Evolutionary conservation across 495 filamentous ascomycete species (phyloP), one percentile per base, ranked within the genome.

Genomic region (Lindgomyces ingoldianus): DNA sequence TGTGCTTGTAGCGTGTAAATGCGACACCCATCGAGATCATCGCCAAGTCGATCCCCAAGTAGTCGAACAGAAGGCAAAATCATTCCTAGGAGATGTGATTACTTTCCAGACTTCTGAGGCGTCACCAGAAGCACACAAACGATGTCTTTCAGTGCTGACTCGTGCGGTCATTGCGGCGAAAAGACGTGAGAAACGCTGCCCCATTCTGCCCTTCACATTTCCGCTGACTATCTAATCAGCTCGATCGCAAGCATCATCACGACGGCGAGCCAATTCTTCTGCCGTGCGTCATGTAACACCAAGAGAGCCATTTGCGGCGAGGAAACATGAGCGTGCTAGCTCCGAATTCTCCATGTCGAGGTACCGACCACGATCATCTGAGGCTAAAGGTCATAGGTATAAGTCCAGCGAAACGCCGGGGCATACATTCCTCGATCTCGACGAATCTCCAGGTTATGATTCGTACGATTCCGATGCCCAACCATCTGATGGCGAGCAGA

Each of bases 1-100:
- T 60, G 77, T 91, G 45, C 81, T 95, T 48, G 91, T 93, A 33
- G 87, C 90, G 53, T 91, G 87, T 67, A 96, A 95, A 80, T 93
- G 89, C 77, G 91, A 95, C 71, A 81, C 82, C 30, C 85, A 85
- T 21, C 81, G 84, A 27, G 80, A 78, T 39, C 70, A 77, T 10
- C 82, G 85, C 22, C 79, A 87, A 62, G 75, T 89, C 42, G 81
- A 90, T 67, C 81, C 85, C 10, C 77, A 78, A 12, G 78, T 66
- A 26, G 80, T 93, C 48, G 84, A 89, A 65, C 72, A 81, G 58
- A 69, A 64, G 36, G 77, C 84, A 53, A 80, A 81, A 60, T 81
- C 72, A 22, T 70, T 81, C 55, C 74, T 87, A 36, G 81, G 81
- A 12, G 84, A 83, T 56, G 80, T 91, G 62, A 86, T 87, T 59